These are phyloP conservation scores for Aspergillus baeticus DNA, from an alignment of 495 filamentous ascomycete genomes.

Conservation along the genomic window DNA sequence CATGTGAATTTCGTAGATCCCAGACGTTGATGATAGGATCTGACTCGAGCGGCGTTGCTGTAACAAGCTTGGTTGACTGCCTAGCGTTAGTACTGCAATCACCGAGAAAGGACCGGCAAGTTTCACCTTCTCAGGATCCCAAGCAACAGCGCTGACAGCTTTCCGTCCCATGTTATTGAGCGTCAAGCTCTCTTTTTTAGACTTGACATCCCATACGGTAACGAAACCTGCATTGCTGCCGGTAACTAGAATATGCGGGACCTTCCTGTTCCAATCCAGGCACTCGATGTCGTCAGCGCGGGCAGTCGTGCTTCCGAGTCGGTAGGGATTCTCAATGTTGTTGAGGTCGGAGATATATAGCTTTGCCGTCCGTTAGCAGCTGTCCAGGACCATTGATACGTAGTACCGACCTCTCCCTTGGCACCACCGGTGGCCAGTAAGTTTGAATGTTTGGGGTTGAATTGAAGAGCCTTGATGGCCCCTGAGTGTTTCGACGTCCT, in stretches of 20 bases:
- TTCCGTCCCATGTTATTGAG: slow-evolving; percentile 91
- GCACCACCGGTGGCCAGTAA: slow-evolving; percentile 89
- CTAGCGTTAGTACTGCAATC: slow-evolving; percentile 10
- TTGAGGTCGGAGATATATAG: slow-evolving; percentile 93
- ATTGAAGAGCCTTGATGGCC: slow-evolving; percentile 92
- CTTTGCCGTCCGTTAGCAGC: slow-evolving; percentile 21
- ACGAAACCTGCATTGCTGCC: slow-evolving; percentile 94
- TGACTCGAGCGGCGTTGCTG: slow-evolving; percentile 87
- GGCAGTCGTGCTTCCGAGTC: slow-evolving; percentile 82
- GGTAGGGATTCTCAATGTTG: slow-evolving; percentile 81
- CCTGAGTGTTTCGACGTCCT: slow-evolving; percentile 90
- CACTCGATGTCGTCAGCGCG: slow-evolving; percentile 92
- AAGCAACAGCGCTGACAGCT: slow-evolving; percentile 91
- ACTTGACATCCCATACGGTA: slow-evolving; percentile 97
- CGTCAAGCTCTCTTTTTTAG: slow-evolving; percentile 92
- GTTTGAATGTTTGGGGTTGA: slow-evolving; percentile 92
- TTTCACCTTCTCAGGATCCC: slow-evolving; percentile 81
- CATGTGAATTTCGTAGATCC: slow-evolving; percentile 95
- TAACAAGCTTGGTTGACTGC: slow-evolving; percentile 84
- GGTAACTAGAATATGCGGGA: slow-evolving; percentile 91
- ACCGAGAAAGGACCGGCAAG: neutral
- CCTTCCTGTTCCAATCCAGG: slow-evolving; percentile 98
- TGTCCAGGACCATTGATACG: neutral
- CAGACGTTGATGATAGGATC: slow-evolving; percentile 87
- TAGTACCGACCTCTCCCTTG: slow-evolving; percentile 70